Evolutionary conservation across 257 asterid genomes (phyloP).

Genomic region (Handroanthus guayacan): DNA sequence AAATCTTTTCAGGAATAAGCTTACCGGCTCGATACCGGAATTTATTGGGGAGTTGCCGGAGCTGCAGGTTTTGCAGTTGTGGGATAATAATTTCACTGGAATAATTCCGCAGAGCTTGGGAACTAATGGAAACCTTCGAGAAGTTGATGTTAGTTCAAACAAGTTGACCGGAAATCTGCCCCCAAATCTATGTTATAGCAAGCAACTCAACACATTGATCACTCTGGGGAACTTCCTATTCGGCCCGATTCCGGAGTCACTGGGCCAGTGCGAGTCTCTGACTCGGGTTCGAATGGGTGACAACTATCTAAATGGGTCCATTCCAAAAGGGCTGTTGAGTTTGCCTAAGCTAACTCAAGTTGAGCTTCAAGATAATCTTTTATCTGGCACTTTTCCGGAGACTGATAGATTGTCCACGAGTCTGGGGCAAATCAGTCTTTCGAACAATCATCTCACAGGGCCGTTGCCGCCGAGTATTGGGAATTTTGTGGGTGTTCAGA

Average conservation of each 20-base stretch:
- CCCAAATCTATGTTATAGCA: conserved; percentile 69
- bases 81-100: conserved; percentile 98
- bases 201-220: conserved; percentile 69
- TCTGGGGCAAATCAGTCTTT: conserved; percentile 86
- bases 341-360: conserved; percentile 80
- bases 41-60: conserved; percentile 79
- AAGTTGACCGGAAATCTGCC: conserved; percentile 89
- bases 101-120: conserved; percentile 80
- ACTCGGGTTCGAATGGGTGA: conserved; percentile 88
- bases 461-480: conserved; percentile 86
- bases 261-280: conserved; percentile 78
- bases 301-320: conserved; percentile 85
- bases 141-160: conserved; percentile 82
- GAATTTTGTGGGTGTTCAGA: conserved; percentile 81
- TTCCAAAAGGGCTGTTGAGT: conserved; percentile 79
- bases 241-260: conserved; percentile 83
- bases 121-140: conserved; percentile 67
- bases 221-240: conserved; percentile 82
- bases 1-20: conserved; percentile 87
- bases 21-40: conserved; percentile 90
- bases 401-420: conserved; percentile 46
- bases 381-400: conserved; percentile 79
- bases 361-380: conserved; percentile 86
- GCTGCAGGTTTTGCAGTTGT: conserved; percentile 82
- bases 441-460: conserved; percentile 80